Conservation (phyloP, 805 yeast genomes). For the Ogataea methanolica region DNA sequence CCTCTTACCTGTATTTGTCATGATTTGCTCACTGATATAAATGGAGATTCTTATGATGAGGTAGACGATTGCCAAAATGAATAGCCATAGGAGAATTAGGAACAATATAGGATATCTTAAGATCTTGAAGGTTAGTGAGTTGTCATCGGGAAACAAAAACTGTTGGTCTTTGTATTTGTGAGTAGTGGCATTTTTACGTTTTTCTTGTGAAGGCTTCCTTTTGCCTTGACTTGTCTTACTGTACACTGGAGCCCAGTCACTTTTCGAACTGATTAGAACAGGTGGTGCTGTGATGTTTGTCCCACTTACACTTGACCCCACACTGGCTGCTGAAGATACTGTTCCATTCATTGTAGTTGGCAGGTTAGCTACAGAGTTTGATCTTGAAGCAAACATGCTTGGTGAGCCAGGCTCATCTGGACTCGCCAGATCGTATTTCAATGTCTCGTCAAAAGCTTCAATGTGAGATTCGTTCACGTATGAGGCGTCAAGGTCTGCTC, state of each 20-base stretch:
- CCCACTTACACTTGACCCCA: constrained; percentile 1
- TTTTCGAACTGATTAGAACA: constrained; percentile 7
- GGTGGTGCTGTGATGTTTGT: no score
- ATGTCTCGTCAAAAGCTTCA: constrained; percentile 34
- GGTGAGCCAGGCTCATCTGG: constrained; percentile 3
- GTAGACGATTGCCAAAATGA: constrained; percentile 45
- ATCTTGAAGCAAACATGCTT: constrained; percentile 4
- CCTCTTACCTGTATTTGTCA: constrained; percentile 60
- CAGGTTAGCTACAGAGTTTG: constrained; percentile 5
- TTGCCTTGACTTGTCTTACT: background rate
- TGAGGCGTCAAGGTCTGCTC: constrained; percentile 21
- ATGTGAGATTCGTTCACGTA: constrained; percentile 27
- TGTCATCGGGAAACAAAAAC: constrained; percentile 12
- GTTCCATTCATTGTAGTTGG: background rate
- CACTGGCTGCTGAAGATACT: background rate
- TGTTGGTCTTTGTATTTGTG: background rate
- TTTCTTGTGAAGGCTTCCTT: constrained; percentile 3
- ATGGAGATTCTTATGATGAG: constrained; percentile 54
- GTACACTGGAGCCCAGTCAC: constrained; percentile 9
- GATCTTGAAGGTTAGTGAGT: constrained; percentile 36
- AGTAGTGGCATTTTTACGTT: background rate
- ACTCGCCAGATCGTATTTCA: constrained; percentile 28
- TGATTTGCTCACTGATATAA: constrained; percentile 52
- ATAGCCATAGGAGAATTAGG: constrained; percentile 50
- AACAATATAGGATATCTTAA: constrained; percentile 65